Evolutionary conservation across 2,329 filamentous ascomycete species (phyloP), one percentile per base, ranked within the genome.

Genomic region (Aureobasidium leucospermi): DNA sequence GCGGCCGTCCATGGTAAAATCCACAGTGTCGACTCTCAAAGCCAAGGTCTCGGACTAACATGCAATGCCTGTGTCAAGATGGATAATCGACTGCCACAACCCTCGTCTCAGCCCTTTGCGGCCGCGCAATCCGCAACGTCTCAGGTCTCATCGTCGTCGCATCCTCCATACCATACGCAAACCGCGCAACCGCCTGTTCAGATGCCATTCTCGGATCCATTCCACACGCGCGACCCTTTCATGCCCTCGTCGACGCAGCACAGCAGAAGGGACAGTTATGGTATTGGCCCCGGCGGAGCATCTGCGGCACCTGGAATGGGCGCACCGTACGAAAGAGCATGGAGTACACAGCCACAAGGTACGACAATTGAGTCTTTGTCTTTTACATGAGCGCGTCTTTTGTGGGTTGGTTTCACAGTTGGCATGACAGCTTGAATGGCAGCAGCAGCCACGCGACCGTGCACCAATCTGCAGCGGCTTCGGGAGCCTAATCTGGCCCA

Each of bases 141-240:
- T 59, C 53, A 28, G 41, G 62, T 73, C 10, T 69, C 70, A 43
- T 64, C 71, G 41, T 65, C 63, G 65, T 75, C 74, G 56, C 65
- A 71, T 39, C 66, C 73, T 38, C 66, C 72, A 23, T 67, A 65
- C 58, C 63, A 62, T 55, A 66, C 67, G 43, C 64, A 66, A 19
- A 67, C 69, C n/a, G 69, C 72, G 34, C 71, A 70, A 51, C 69
- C 75, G 39, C 72, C 75, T 10, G 65, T 75, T 41, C 76, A 78
- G 62, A 71, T 75, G 48, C 75, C 77, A 47, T 78, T 75, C 67
- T 67, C 73, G 59, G 78, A 79, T 63, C 75, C 77, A 23, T 79
- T 77, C 59, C 68, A 73, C 51, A 74, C 71, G 60, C 74, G 75
- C 69, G 77, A 79, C 64, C 75, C 77, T 10, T 80, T 79, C 66